phyloP scores from a whole-genome alignment of 768 basidiomycete species.

The Mycena vulgaris region DNA sequence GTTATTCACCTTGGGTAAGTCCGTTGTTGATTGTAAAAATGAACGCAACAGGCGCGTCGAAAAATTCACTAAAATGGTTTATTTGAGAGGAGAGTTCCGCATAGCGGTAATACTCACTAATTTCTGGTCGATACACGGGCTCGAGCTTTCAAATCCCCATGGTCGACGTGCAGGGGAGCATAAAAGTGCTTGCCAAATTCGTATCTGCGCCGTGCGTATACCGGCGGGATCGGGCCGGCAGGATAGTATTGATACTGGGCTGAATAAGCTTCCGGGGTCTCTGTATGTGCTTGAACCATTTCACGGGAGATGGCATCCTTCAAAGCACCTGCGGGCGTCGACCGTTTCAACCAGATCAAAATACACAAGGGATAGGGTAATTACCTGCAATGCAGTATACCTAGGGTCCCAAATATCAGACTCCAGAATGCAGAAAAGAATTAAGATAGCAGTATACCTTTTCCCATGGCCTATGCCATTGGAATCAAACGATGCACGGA shows the following conservation, averaged over 20 bases:
- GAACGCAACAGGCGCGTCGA: slow-evolving; percentile 36
- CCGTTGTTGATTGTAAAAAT: slow-evolving; percentile 38
- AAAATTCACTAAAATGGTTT: slow-evolving; percentile 30
- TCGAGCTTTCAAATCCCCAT: slow-evolving; percentile 26
- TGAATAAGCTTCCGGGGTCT: slow-evolving; percentile 23
- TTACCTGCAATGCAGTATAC: slow-evolving; percentile 37
- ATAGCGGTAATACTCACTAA: slow-evolving; percentile 15
- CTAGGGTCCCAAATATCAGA: no score
- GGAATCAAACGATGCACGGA: background rate
- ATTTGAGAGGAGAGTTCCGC: background rate
- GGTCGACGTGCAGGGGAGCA: slow-evolving; percentile 31
- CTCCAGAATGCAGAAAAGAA: no score
- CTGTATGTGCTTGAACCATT: slow-evolving; percentile 22
- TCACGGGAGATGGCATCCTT: slow-evolving; percentile 27
- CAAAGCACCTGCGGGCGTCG: slow-evolving; percentile 6
- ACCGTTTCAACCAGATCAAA: background rate
- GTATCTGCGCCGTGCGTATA: slow-evolving; percentile 32
- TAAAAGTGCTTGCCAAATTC: slow-evolving; percentile 38
- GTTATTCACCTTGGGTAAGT: slow-evolving; percentile 33
- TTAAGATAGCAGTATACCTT: slow-evolving; percentile 41
- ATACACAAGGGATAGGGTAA: background rate
- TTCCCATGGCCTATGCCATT: slow-evolving; percentile 30
- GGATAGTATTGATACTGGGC: slow-evolving; percentile 36
- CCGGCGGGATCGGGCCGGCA: slow-evolving; percentile 23
- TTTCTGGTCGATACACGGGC: slow-evolving; percentile 27